Percentiles rank a stretch among this genome's conserved stretches.
Conservation (phyloP, 805 yeast genomes). For the Sugiyamaella boreocaroliniensis region DNA sequence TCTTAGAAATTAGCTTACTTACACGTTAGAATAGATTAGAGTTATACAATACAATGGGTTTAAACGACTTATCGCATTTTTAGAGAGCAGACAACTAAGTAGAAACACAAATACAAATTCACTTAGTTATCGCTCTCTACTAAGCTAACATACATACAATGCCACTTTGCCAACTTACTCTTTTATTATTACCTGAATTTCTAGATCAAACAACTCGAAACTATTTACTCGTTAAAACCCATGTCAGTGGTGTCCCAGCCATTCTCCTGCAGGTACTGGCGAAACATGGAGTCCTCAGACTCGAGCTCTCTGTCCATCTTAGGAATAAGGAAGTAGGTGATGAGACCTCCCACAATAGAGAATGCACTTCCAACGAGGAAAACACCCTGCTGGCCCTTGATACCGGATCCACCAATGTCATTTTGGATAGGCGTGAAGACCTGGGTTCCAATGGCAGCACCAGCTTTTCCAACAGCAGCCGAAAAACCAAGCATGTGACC, state of each 20-base stretch:
- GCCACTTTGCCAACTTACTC: neutral
- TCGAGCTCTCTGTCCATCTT: slow-evolving; percentile 55
- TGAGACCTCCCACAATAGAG: slow-evolving; percentile 66
- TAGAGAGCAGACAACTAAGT: no score
- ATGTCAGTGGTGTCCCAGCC: slow-evolving; percentile 54
- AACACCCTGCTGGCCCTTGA: slow-evolving; percentile 11
- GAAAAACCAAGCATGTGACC: slow-evolving; percentile 88
- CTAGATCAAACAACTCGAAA: neutral
- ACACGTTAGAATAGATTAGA: no score
- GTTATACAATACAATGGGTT: no score
- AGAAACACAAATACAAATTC: no score
- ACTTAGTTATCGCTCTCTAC: no score
- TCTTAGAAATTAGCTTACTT: neutral
- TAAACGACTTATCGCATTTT: no score
- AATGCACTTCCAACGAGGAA: slow-evolving; percentile 73
- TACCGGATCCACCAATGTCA: slow-evolving; percentile 21
- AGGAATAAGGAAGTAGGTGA: slow-evolving; percentile 79
- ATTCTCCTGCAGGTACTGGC: slow-evolving; percentile 56
- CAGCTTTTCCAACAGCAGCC: slow-evolving; percentile 86
- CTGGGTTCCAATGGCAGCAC: slow-evolving; percentile 87
- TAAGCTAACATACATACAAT: no score
- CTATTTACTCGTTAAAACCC: slow-evolving; percentile 5
- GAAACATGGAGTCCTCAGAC: slow-evolving; percentile 66
- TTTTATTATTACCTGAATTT: no score
- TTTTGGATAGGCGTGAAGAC: slow-evolving; percentile 75